Evolutionary conservation across 2,329 filamentous ascomycete species (phyloP), one percentile per base, ranked within the genome.

Genomic region (Monilinia polystroma): DNA sequence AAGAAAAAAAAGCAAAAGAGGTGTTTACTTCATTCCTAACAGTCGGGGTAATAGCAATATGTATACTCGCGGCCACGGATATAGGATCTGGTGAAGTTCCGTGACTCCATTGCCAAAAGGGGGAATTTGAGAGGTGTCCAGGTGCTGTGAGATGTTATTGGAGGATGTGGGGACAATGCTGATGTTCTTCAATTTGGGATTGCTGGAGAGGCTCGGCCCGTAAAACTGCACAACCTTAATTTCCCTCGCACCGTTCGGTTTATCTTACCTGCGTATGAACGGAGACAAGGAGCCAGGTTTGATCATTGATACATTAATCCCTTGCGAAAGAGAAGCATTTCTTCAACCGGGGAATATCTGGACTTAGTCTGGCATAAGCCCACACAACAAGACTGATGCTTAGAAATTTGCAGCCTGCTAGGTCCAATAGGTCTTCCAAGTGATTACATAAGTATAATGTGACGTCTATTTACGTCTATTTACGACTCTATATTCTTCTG

Each of bases 51-150:
- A 62, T 66, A 32, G 23, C 29, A 26, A 62, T 62, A 66, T 60
- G 53, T 57, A 32, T 64, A 57, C 41, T 45, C 38, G 29, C 32
- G 38, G 38, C 63, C 51, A 57, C 63, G 35, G 53, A 56, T 64
- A 64, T 35, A 62, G 35, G 58, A 47, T 18, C 23, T 43, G 26
- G 11, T 47, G 23, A 29, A 45, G 12, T 41, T 66, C 64, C 64
- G 64, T 54, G 29, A 66, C 64, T 66, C 64, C 59, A 45, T 49
- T 47, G n/a, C 63, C 32, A 20, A 51, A 67, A 67, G 35, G 51
- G 53, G 63, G 20, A 57, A n/a, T 45, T n/a, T 41, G 63, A 57
- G 41, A 23, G 23, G 23, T 23, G 23, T 23, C 23, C 23, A 41
- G 29, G 57, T 55, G 41, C 49, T 23, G 41, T 57, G 41, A 57